A percentile compares a stretch with the other conserved stretches of the same genome.
Evolutionary conservation across 306 rosid genomes (phyloP).

Genomic region (Inga oerstediana): DNA sequence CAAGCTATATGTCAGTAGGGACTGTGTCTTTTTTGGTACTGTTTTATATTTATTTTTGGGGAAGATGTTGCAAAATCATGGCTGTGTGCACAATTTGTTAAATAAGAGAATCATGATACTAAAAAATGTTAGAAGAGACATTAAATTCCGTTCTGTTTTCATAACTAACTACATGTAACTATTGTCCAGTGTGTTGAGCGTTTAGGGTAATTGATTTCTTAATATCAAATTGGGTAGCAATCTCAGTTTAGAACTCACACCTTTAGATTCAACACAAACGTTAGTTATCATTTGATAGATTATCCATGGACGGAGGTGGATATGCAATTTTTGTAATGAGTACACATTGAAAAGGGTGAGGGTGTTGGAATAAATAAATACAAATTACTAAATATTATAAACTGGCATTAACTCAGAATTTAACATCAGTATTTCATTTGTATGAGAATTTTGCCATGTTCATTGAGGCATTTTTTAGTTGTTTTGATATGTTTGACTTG

Average conservation of each 20-base stretch:
- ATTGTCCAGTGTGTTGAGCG: constrained; percentile 1
- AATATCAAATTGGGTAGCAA: neutral
- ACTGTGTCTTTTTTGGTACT: neutral
- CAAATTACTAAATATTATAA: neutral
- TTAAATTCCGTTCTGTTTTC: neutral
- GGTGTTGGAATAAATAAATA: neutral
- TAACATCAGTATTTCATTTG: neutral
- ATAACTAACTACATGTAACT: neutral
- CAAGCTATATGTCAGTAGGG: neutral
- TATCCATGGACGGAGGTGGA: neutral
- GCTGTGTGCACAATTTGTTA: neutral
- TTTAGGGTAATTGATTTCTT: constrained; percentile 10
- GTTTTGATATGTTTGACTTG: neutral
- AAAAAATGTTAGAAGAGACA: neutral
- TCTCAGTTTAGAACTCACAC: neutral
- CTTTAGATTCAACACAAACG: constrained; percentile 15
- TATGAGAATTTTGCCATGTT: neutral
- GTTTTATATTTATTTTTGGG: neutral
- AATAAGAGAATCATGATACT: neutral
- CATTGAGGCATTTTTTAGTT: neutral
- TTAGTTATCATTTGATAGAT: neutral
- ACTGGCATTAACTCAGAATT: neutral
- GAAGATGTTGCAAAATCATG: neutral
- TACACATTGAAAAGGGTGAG: neutral
- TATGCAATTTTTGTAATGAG: neutral